Evolutionary conservation across 371 early-diverging fungal genomes (phyloP).

Genomic region (Mucor piriformis): DNA sequence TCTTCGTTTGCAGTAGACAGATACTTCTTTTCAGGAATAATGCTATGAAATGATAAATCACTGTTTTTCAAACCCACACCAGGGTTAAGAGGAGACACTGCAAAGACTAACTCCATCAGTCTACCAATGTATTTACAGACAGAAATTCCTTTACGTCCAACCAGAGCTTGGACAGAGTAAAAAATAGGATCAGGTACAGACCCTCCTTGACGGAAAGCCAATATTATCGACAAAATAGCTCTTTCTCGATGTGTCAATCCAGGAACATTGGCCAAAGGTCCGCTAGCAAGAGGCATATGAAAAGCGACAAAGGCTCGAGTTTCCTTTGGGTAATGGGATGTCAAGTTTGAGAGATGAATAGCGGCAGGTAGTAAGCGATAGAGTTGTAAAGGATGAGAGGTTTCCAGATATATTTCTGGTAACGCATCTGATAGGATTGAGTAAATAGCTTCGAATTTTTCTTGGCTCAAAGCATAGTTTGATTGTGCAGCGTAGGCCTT

Average conservation of each 20-base stretch:
- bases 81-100: constrained; percentile 45
- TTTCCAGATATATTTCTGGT: constrained; percentile 36
- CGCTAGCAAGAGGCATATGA: constrained; percentile 63
- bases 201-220: constrained; percentile 63
- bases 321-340: constrained; percentile 63
- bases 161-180: constrained; percentile 37
- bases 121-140: constrained; percentile 50
- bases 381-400: constrained; percentile 40
- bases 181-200: constrained; percentile 50
- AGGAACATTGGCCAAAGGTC: constrained; percentile 60
- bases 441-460: constrained; percentile 44
- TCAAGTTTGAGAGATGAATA: constrained; percentile 57
- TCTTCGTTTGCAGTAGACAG: not conserved
- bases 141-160: constrained; percentile 43
- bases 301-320: constrained; percentile 62
- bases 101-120: constrained; percentile 49
- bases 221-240: constrained; percentile 54
- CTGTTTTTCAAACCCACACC: constrained; percentile 39
- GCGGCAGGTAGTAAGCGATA: constrained; percentile 58
- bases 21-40: not conserved
- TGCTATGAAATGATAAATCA: constrained; percentile 33
- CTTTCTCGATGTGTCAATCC: constrained; percentile 62
- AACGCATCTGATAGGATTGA: constrained; percentile 34
- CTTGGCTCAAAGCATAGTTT: constrained; percentile 17
- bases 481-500: constrained; percentile 45